Conservation (phyloP, 768 basidiomycete genomes). For the Symmetrospora coprosmae region DNA sequence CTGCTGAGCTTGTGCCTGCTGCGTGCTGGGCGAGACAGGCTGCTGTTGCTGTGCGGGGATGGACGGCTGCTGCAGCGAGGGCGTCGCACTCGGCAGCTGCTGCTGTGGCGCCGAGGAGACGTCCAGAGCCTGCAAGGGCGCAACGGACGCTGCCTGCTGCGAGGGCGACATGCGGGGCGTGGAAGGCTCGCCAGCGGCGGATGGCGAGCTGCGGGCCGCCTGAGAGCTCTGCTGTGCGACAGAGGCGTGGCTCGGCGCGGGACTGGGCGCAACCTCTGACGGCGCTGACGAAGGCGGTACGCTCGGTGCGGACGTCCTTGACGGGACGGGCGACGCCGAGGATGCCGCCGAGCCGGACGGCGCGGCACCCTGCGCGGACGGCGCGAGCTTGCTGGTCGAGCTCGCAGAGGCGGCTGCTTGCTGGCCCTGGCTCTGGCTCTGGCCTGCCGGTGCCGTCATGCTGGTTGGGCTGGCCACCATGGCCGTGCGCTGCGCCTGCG, state of each 20-base stretch:
- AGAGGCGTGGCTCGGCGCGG: background rate
- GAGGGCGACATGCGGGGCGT: background rate
- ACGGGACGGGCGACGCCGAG: conserved; percentile 19
- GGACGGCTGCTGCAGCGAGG: conserved; percentile 23
- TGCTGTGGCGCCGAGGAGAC: conserved; percentile 22
- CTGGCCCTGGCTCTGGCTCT: no score
- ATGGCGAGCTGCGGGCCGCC: no score
- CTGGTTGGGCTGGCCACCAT: no score
- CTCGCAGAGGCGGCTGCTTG: no score
- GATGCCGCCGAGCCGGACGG: conserved; percentile 40
- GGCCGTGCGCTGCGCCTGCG: no score
- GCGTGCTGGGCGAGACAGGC: background rate
- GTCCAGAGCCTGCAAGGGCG: conserved; percentile 14
- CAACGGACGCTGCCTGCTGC: conserved; percentile 6
- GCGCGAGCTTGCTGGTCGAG: no score
- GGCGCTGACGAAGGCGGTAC: background rate
- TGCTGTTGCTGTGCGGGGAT: background rate
- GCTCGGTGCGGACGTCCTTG: background rate
- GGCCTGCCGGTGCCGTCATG: no score
- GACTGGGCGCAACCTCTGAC: background rate
- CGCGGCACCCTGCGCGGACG: background rate
- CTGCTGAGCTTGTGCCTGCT: conserved; percentile 44
- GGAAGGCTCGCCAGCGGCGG: background rate
- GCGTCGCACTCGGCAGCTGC: no score
- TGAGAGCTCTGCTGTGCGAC: background rate